These are phyloP conservation scores for Spathaspora jeffriesii DNA, from an alignment of 1,139 yeast genomes.

Conservation along the genomic window DNA sequence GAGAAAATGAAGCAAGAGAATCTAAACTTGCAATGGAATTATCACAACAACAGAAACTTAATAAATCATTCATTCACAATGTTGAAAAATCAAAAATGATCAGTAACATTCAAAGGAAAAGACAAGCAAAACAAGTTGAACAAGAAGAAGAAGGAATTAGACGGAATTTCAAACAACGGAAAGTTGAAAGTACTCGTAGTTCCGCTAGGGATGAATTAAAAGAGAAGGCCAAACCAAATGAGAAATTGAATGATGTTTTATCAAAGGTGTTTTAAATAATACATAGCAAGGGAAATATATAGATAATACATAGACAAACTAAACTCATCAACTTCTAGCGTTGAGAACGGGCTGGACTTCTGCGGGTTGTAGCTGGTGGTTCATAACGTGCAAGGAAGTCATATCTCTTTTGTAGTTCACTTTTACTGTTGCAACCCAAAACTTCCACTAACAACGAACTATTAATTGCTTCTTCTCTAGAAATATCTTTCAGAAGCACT, in stretches of 20 bases:
- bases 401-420: conserved; percentile 23
- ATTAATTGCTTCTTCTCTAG: conserved; percentile 21
- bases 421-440: conserved; percentile 19
- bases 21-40: conserved; percentile 86
- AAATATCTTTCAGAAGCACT: conserved; percentile 17
- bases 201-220: conserved; percentile 55
- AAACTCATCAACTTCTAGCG: not conserved
- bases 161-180: conserved; percentile 64
- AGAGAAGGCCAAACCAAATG: conserved; percentile 39
- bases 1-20: conserved; percentile 87
- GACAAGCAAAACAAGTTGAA: conserved; percentile 24
- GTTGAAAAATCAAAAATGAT: conserved; percentile 88
- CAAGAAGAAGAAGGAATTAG: conserved; percentile 34
- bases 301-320: conserved; percentile 1
- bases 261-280: conserved; percentile 29
- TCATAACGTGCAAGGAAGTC: conserved; percentile 21
- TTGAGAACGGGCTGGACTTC: not conserved
- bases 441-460: conserved; percentile 20
- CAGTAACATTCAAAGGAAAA: conserved; percentile 60
- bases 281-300: conserved; percentile 4
- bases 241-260: conserved; percentile 47
- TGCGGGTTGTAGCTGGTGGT: not conserved
- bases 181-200: conserved; percentile 64
- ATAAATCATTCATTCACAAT: conserved; percentile 78
- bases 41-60: conserved; percentile 84